A percentile compares a stretch with the other conserved stretches of the same genome.
These are phyloP conservation scores for Picea glauca DNA, from an alignment of 75 land plant species.

Conservation along the genomic window DNA sequence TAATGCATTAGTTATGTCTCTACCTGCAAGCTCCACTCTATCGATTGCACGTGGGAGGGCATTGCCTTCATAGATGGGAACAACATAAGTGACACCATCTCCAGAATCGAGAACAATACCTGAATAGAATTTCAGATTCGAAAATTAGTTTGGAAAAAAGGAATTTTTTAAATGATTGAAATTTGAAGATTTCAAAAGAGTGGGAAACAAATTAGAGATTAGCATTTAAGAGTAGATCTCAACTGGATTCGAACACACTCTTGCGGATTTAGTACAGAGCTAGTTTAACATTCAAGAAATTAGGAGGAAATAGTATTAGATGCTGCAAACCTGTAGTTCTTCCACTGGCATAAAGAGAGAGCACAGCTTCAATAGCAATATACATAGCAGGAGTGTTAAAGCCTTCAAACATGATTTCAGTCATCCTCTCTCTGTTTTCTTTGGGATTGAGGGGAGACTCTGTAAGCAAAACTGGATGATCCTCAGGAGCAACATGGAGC, in stretches of 20 bases:
- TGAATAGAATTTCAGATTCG: conserved; percentile 5
- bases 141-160: neutral
- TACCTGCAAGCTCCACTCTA: conserved; percentile 51
- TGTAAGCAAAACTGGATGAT: conserved; percentile 65
- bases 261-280: neutral
- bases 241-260: neutral
- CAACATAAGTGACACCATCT: conserved; percentile 61
- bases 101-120: conserved; percentile 45
- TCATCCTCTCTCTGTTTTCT: conserved; percentile 42
- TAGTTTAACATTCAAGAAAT: neutral
- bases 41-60: conserved; percentile 46
- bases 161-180: too few relatives aligned
- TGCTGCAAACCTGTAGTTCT: conserved; percentile 64
- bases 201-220: neutral
- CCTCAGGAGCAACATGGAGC: conserved; percentile 67
- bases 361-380: conserved; percentile 79
- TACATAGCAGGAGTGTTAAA: conserved; percentile 74
- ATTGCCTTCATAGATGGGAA: conserved; percentile 54
- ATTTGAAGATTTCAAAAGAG: neutral
- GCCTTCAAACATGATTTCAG: conserved; percentile 41
- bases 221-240: neutral
- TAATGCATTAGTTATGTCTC: conserved; percentile 44
- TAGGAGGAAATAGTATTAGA: neutral
- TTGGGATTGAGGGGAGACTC: conserved; percentile 72
- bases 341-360: conserved; percentile 81